Percentiles rank a stretch among this genome's conserved stretches.
These are phyloP conservation scores for Ceratorhiza oryzae-sativae DNA, from an alignment of 1,284 basidiomycete genomes.

Conservation along the genomic window DNA sequence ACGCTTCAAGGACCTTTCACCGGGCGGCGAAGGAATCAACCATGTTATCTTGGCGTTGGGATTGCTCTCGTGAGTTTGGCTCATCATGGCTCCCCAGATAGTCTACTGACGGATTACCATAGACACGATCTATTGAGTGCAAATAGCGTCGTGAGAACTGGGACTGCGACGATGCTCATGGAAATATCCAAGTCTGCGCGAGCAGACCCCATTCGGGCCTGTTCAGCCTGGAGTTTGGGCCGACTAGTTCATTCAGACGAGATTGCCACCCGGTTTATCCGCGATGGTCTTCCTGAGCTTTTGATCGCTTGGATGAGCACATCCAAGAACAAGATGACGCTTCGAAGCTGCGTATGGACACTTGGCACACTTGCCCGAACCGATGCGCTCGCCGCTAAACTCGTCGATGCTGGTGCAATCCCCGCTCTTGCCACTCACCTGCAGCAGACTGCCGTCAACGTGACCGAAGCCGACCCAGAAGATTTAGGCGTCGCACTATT, in stretches of 20 bases:
- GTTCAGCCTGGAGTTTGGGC: slow-evolving; percentile 31
- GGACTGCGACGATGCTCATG: slow-evolving; percentile 35
- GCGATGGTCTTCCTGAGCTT: slow-evolving; percentile 36
- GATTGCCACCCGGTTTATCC: slow-evolving; percentile 33
- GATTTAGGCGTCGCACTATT: slow-evolving; percentile 32
- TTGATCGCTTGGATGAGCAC: slow-evolving; percentile 30
- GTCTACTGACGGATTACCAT: not conserved
- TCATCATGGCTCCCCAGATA: not conserved
- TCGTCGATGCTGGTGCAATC: slow-evolving; percentile 21
- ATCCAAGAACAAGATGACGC: slow-evolving; percentile 19
- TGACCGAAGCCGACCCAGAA: slow-evolving; percentile 3
- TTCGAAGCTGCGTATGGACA: slow-evolving; percentile 26
- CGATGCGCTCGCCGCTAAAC: slow-evolving; percentile 17
- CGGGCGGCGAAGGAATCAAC: slow-evolving; percentile 31
- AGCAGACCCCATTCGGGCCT: slow-evolving; percentile 18
- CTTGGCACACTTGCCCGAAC: slow-evolving; percentile 25
- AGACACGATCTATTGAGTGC: slow-evolving; percentile 43
- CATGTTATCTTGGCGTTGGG: slow-evolving; percentile 42
- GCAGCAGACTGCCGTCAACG: not conserved
- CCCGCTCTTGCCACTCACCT: slow-evolving; percentile 17
- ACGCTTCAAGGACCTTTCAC: slow-evolving; percentile 32
- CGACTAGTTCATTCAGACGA: slow-evolving; percentile 28
- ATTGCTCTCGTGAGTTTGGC: slow-evolving; percentile 37
- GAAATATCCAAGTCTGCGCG: slow-evolving; percentile 38
- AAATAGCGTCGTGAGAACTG: slow-evolving; percentile 42